Base-by-base conservation (phyloP, 1,139 yeast species). In the Diutina neorugosa region DNA sequence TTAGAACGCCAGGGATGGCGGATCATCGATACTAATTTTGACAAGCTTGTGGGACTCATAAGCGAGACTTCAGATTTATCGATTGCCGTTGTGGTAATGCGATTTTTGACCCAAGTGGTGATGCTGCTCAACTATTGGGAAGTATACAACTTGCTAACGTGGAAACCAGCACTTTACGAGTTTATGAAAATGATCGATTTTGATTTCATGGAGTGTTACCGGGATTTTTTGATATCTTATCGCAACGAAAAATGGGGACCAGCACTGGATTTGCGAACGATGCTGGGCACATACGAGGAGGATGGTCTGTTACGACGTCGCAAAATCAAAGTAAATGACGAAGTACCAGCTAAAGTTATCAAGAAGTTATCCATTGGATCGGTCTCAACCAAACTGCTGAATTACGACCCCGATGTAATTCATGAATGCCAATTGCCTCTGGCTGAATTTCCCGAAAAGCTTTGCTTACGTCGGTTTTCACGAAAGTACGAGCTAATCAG, bases 401-500 rank as follows among this genome's bases (percentile, higher is more conserved):
- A 74, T 58, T 74, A 74, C 57, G 78, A 74, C 58, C 78, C 79
- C 2, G 79, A 74, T 57, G 78, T 74, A 3, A 69, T 73, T 1
- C 79, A 74, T 57, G 79, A 74, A 59, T 74, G 79, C 61, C 78
- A 73, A 57, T 63, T 74, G 37, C 73, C 78, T 1, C 71, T 77
- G 1, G 71, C 78, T 7, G 79, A 74, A 57, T 75, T 70, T 52
- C 74, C 76, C 3, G 66, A 84, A 51, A 74, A 77, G 59, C 76
- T 81, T 53, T 91, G 98, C 66, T 72, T 81, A 59, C 87, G 95
- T 62, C 80, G 86, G 57, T 93, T 93, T 65, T 89, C 97, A 18
- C 78, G 98, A 61, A 95, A 96, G 37, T 93, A 93, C 63, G 98
- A 93, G 70, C 76, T 93, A 63, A 86, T 91, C 34, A 80, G 98